These are phyloP conservation scores for Cephalotrichum gorgonifer DNA, from an alignment of 2,329 filamentous ascomycete species.

Conservation along the genomic window DNA sequence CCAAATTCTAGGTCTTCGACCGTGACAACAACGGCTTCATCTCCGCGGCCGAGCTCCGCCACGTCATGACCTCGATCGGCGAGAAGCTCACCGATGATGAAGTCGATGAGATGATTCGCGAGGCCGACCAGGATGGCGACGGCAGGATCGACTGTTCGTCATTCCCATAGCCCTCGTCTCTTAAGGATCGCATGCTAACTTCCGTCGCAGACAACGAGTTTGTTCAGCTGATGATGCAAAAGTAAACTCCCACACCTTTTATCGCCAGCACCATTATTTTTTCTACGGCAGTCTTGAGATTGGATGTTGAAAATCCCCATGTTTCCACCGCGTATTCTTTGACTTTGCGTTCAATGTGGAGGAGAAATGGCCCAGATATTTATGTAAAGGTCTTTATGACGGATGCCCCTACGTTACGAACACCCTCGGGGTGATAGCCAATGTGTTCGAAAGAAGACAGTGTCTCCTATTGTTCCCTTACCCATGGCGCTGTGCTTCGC, in stretches of 20 bases:
- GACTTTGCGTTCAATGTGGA: not conserved
- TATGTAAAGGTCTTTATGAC: not conserved
- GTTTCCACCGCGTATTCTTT: not conserved
- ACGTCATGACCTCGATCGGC: constrained; percentile 87
- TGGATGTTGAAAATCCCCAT: not conserved
- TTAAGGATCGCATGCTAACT: constrained; percentile 13
- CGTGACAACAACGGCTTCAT: constrained; percentile 90
- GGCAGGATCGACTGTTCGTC: constrained; percentile 76
- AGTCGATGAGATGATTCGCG: constrained; percentile 88
- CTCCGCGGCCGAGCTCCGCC: constrained; percentile 76
- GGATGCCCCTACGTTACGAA: not conserved
- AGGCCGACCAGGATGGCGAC: constrained; percentile 83
- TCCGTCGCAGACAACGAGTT: constrained; percentile 68
- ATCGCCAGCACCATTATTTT: not conserved
- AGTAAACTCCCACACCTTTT: constrained; percentile 43
- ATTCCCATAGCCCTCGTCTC: not conserved
- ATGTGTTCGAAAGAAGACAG: too few relatives aligned
- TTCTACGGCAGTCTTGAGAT: not conserved
- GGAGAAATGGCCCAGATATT: not conserved
- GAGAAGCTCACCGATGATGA: constrained; percentile 87
- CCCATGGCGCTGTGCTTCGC: too few relatives aligned
- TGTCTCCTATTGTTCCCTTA: too few relatives aligned
- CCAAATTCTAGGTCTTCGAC: constrained; percentile 54
- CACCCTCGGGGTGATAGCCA: too few relatives aligned
- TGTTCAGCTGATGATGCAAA: constrained; percentile 93